Evolutionary conservation across 1,139 yeast species (phyloP).

Genomic region (Blastobotrys elegans): DNA sequence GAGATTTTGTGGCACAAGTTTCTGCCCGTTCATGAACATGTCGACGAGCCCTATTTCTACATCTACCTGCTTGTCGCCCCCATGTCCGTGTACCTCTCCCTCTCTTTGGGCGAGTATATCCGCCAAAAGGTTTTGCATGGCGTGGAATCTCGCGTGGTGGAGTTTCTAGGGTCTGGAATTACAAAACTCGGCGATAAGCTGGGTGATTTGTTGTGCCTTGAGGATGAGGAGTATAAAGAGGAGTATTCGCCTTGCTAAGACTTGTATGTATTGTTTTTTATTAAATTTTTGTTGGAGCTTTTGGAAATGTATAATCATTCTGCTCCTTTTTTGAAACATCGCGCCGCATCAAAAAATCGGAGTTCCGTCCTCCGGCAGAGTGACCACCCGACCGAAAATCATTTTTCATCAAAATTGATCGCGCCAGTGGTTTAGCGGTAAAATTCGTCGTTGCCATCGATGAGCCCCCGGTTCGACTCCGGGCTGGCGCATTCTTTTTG

Average conservation of each 20-base stretch:
- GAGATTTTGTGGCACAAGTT: background rate
- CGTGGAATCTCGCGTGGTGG: background rate
- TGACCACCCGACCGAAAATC: too few relatives aligned
- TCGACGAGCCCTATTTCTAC: background rate
- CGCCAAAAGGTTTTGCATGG: background rate
- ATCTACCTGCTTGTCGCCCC: background rate
- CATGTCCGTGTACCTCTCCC: background rate
- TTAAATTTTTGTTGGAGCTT: too few relatives aligned
- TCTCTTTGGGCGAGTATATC: background rate
- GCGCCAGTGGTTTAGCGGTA: constrained; percentile 20
- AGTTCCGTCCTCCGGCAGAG: too few relatives aligned
- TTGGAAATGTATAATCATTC: too few relatives aligned
- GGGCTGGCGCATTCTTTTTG: constrained; percentile 17
- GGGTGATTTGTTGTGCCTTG: background rate
- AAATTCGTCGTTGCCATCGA: constrained; percentile 21
- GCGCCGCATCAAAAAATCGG: too few relatives aligned
- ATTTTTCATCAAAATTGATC: too few relatives aligned
- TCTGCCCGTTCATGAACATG: background rate
- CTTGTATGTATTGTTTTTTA: too few relatives aligned
- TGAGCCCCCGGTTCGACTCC: constrained; percentile 22
- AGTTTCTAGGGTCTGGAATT: background rate
- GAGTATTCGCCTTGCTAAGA: too few relatives aligned
- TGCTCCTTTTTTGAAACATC: too few relatives aligned
- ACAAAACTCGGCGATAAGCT: background rate
- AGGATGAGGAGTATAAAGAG: constrained; percentile 1